Evolutionary conservation across 768 basidiomycete genomes (phyloP).

Genomic region (Naganishia vaughanmartiniae): DNA sequence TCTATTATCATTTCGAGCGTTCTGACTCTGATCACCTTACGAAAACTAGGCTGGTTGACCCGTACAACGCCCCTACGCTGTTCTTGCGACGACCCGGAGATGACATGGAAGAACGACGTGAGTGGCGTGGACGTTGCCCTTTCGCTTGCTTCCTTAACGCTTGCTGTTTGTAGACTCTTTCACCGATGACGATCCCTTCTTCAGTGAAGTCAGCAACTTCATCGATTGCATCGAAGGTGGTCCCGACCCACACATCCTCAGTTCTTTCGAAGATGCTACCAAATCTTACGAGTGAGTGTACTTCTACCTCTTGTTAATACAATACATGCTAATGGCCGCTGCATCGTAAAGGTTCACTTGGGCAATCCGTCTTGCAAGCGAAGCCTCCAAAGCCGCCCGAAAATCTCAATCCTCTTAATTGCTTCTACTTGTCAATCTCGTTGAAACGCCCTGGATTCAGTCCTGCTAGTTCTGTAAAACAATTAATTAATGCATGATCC

Average conservation of each 20-base stretch:
- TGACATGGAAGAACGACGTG: conserved; percentile 52
- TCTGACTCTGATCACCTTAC: conserved; percentile 31
- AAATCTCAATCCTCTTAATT: conserved; percentile 6
- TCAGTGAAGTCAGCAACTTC: conserved; percentile 85
- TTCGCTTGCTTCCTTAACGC: background rate
- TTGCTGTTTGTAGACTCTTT: conserved; percentile 35
- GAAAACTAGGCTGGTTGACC: conserved; percentile 58
- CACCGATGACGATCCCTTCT: conserved; percentile 55
- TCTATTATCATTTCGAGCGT: background rate
- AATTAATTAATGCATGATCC: background rate
- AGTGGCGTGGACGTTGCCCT: background rate
- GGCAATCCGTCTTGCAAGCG: conserved; percentile 68
- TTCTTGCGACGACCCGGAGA: conserved; percentile 63
- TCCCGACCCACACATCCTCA: conserved; percentile 76
- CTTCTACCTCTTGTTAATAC: too few relatives aligned
- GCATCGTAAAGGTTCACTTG: conserved; percentile 61
- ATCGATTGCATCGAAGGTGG: conserved; percentile 85
- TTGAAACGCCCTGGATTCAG: background rate
- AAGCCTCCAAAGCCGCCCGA: conserved; percentile 34
- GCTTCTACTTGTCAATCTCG: background rate
- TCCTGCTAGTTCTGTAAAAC: conserved; percentile 2
- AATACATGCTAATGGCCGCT: background rate
- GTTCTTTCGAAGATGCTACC: conserved; percentile 79
- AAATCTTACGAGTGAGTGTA: conserved; percentile 67
- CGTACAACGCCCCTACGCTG: conserved; percentile 86